Evolutionary conservation across 2,329 filamentous ascomycete species (phyloP).

Genomic region (Penicillium freii): DNA sequence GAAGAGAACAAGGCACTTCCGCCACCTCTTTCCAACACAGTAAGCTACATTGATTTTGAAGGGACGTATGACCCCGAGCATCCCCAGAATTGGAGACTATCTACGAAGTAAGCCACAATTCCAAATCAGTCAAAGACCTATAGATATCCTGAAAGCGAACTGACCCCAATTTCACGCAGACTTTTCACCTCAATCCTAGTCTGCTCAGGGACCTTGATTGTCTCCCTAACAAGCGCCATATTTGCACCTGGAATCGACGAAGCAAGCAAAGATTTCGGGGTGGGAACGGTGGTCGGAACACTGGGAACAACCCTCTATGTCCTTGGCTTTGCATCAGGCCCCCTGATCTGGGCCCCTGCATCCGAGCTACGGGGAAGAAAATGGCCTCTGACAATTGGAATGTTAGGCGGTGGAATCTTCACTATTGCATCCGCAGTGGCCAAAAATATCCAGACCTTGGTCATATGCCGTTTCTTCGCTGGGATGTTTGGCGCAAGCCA

Average conservation of each 20-base stretch:
- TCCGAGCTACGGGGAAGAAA: conserved; percentile 60
- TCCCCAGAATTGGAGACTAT: conserved; percentile 52
- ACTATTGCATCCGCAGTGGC: conserved; percentile 45
- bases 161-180: conserved; percentile 5
- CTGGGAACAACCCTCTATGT: conserved; percentile 50
- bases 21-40: conserved; percentile 47
- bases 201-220: conserved; percentile 49
- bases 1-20: conserved; percentile 49
- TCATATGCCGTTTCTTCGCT: conserved; percentile 47
- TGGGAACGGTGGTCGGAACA: conserved; percentile 42
- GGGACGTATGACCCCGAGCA: conserved; percentile 51
- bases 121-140: not conserved
- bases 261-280: conserved; percentile 51
- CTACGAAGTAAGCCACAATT: conserved; percentile 41
- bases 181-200: conserved; percentile 24
- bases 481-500: conserved; percentile 47
- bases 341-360: conserved; percentile 61
- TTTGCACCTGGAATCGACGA: conserved; percentile 63
- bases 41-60: conserved; percentile 57
- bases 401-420: conserved; percentile 45
- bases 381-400: conserved; percentile 47
- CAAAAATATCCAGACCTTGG: conserved; percentile 40
- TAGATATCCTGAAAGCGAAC: not conserved
- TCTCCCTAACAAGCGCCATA: conserved; percentile 57
- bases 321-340: conserved; percentile 56